phyloP scores from a whole-genome alignment of 2,329 filamentous ascomycete species.

The Fusarium sp. region DNA sequence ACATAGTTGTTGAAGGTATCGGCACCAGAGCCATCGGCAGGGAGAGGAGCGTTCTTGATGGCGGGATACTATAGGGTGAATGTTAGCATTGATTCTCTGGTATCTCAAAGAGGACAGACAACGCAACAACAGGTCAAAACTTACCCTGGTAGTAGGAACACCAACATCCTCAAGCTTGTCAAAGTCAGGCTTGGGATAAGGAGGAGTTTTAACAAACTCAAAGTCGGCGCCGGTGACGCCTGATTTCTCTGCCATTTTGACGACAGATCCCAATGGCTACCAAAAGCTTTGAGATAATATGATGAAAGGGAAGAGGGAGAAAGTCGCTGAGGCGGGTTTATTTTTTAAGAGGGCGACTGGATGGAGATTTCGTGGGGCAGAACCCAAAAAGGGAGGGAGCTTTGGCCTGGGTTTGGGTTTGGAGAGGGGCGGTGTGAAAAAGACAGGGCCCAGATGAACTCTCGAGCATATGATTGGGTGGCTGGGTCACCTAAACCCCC shows the following conservation, averaged over 20 bases:
- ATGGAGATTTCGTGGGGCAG: slow-evolving; percentile 33
- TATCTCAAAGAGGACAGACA: slow-evolving; percentile 30
- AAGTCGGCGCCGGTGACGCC: slow-evolving; percentile 50
- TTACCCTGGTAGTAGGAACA: slow-evolving; percentile 53
- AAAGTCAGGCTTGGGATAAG: slow-evolving; percentile 63
- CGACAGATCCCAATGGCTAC: slow-evolving; percentile 42
- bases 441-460: slow-evolving; percentile 9
- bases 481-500: background rate
- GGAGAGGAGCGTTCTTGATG: slow-evolving; percentile 94
- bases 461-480: slow-evolving; percentile 7
- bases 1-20: slow-evolving; percentile 88
- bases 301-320: slow-evolving; percentile 22
- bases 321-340: slow-evolving; percentile 23
- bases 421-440: slow-evolving; percentile 34
- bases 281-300: slow-evolving; percentile 29
- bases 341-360: slow-evolving; percentile 25
- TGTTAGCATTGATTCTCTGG: slow-evolving; percentile 1
- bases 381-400: slow-evolving; percentile 27
- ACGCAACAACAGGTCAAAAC: slow-evolving; percentile 18
- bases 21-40: slow-evolving; percentile 84
- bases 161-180: slow-evolving; percentile 71
- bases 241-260: slow-evolving; percentile 48
- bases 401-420: slow-evolving; percentile 21
- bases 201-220: slow-evolving; percentile 54
- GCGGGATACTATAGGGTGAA: slow-evolving; percentile 56